A percentile compares a stretch with the other conserved stretches of the same genome.
phyloP scores from a whole-genome alignment of 1,284 basidiomycete genomes.

The Stereum hirsutum region DNA sequence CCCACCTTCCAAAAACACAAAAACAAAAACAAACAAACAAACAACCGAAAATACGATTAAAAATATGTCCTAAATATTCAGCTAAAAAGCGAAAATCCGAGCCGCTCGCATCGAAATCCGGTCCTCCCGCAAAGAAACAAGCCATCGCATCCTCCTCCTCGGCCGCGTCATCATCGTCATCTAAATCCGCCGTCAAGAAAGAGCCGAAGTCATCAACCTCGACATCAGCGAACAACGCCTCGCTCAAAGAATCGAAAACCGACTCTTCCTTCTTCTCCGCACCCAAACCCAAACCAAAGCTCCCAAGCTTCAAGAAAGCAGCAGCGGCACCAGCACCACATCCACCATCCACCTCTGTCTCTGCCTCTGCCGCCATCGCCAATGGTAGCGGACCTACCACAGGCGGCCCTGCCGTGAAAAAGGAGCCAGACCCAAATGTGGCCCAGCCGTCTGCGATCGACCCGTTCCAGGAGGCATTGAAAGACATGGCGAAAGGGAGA shows the following conservation, averaged over 20 bases:
- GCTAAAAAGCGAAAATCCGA: conserved; percentile 68
- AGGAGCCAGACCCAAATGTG: conserved; percentile 46
- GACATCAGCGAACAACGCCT: conserved; percentile 18
- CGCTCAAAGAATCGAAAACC: conserved; percentile 67
- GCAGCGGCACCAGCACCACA: too few relatives aligned
- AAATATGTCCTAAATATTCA: conserved; percentile 35
- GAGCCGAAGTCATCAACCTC: too few relatives aligned
- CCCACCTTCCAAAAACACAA: too few relatives aligned
- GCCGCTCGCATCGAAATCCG: conserved; percentile 30
- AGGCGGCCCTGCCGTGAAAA: conserved; percentile 35
- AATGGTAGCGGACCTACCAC: too few relatives aligned
- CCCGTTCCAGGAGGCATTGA: conserved; percentile 73
- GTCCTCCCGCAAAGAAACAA: conserved; percentile 55
- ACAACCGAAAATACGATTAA: background rate
- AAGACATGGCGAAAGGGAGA: conserved; percentile 55
- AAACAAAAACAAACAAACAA: too few relatives aligned
- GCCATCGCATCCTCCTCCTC: conserved; percentile 37
- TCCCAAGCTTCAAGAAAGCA: conserved; percentile 76
- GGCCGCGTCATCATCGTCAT: conserved; percentile 28
- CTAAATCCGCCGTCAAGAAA: conserved; percentile 24
- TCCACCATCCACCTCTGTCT: too few relatives aligned
- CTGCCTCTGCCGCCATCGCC: too few relatives aligned
- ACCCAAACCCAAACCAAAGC: conserved; percentile 70
- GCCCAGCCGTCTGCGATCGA: conserved; percentile 69
- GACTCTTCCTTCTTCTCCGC: conserved; percentile 81